Conservation (phyloP, 768 basidiomycete species). For the Pleurotus eryngii region DNA sequence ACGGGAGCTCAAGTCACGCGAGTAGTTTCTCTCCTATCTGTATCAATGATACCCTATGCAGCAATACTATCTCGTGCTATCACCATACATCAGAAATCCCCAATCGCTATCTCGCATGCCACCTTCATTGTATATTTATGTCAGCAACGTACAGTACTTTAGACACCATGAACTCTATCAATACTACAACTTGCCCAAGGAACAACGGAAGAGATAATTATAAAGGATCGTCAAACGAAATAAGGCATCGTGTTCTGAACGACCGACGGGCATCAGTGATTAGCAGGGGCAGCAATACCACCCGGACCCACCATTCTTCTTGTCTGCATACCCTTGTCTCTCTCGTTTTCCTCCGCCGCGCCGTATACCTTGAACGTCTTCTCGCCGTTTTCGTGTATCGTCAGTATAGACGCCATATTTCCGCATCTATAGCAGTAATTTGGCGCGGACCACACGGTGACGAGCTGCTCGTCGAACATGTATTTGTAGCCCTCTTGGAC, state of each 20-base stretch:
- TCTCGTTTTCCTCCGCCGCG: slow-evolving; percentile 86
- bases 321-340: slow-evolving; percentile 75
- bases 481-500: slow-evolving; percentile 96
- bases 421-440: slow-evolving; percentile 83
- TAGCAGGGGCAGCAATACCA: neutral
- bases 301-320: slow-evolving; percentile 60
- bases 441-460: slow-evolving; percentile 91
- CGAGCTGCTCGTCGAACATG: slow-evolving; percentile 92
- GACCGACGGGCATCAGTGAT: neutral
- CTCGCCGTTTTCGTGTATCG: slow-evolving; percentile 64
- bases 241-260: neutral
- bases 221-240: slow-evolving; percentile 1
- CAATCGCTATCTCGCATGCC: too few relatives aligned
- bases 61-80: too few relatives aligned
- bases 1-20: slow-evolving; percentile 20
- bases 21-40: too few relatives aligned
- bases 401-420: slow-evolving; percentile 90
- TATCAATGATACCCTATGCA: too few relatives aligned
- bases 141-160: too few relatives aligned
- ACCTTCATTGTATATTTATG: too few relatives aligned
- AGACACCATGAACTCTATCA: too few relatives aligned
- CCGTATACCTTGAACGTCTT: slow-evolving; percentile 79
- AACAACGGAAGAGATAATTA: too few relatives aligned
- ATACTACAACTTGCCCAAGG: too few relatives aligned
- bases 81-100: too few relatives aligned